Evolutionary conservation across 768 basidiomycete species (phyloP).

Genomic region (Leucocoprinus birnbaumii): DNA sequence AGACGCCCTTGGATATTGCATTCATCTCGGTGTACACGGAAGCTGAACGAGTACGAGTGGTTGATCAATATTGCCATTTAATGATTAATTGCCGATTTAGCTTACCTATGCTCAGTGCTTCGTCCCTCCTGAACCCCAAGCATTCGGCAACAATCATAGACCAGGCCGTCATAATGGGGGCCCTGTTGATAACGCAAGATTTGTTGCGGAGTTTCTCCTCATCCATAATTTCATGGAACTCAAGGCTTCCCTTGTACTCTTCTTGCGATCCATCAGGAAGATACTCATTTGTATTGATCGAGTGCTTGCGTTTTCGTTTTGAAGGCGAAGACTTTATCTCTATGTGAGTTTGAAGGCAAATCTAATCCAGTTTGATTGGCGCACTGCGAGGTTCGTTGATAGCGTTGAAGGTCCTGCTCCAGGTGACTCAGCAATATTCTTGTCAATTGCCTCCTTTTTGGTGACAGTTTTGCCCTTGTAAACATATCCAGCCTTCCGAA

Average conservation of each 20-base stretch:
- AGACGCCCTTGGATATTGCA: conserved; percentile 79
- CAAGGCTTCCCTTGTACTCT: conserved; percentile 48
- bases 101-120: conserved; percentile 87
- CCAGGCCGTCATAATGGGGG: conserved; percentile 96
- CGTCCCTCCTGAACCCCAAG: conserved; percentile 83
- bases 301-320: conserved; percentile 56
- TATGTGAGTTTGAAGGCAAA: not conserved
- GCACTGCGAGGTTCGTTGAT: not conserved
- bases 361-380: not conserved
- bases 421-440: conserved; percentile 14
- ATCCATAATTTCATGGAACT: conserved; percentile 71
- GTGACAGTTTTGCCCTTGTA: conserved; percentile 23
- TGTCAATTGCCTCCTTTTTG: conserved; percentile 19
- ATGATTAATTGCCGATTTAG: not conserved
- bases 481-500: conserved; percentile 64
- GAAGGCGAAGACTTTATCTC: conserved; percentile 36
- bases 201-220: conserved; percentile 62
- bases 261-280: conserved; percentile 50
- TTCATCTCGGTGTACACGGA: conserved; percentile 95
- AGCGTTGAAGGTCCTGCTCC: conserved; percentile 7
- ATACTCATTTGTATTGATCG: conserved; percentile 50
- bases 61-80: not conserved
- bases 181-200: conserved; percentile 77
- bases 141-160: conserved; percentile 81
- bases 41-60: conserved; percentile 46